These are phyloP conservation scores for Trypanosoma brucei DNA, from an alignment of 208 protist species.

Conservation along the genomic window DNA sequence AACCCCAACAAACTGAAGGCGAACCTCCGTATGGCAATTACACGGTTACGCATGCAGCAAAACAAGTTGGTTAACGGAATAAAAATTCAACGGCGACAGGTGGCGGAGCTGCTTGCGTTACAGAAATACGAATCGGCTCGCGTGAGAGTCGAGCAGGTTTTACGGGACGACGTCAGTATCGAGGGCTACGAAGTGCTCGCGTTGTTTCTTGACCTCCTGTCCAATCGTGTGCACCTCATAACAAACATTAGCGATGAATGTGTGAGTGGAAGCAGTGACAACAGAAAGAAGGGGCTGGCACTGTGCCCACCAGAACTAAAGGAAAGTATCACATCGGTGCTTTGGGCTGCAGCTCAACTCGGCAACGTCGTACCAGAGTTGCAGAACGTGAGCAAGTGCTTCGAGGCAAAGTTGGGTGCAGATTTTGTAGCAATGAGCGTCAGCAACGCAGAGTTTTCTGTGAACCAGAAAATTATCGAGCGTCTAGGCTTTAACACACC, in stretches of 20 bases:
- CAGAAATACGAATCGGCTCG: slow-evolving; percentile 90
- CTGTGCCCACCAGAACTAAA: slow-evolving; percentile 85
- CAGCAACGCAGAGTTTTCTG: slow-evolving; percentile 79
- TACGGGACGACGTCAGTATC: slow-evolving; percentile 86
- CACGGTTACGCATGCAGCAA: slow-evolving; percentile 82
- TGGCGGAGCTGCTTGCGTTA: slow-evolving; percentile 80
- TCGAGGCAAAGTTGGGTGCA: slow-evolving; percentile 85
- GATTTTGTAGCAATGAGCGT: slow-evolving; percentile 77
- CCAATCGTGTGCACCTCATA: slow-evolving; percentile 79
- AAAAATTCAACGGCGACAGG: slow-evolving; percentile 74
- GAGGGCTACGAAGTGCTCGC: slow-evolving; percentile 82
- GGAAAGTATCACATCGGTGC: slow-evolving; percentile 80
- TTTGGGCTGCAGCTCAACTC: slow-evolving; percentile 76
- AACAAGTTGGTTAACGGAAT: slow-evolving; percentile 87
- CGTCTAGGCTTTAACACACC: slow-evolving; percentile 71
- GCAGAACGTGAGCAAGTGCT: slow-evolving; percentile 52
- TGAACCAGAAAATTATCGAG: slow-evolving; percentile 86
- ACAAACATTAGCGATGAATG: slow-evolving; percentile 43
- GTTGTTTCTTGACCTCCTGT: slow-evolving; percentile 81
- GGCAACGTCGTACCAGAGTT: slow-evolving; percentile 75
- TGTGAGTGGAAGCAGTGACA: no score
- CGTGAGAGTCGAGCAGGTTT: slow-evolving; percentile 81
- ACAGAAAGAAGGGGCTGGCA: slow-evolving; percentile 8
- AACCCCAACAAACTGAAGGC: slow-evolving; percentile 70
- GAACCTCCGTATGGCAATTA: slow-evolving; percentile 78